Percentiles rank a stretch among this genome's conserved stretches.
Evolutionary conservation across 495 filamentous ascomycete species (phyloP).

Genomic region (Lentithecium fluviatile): DNA sequence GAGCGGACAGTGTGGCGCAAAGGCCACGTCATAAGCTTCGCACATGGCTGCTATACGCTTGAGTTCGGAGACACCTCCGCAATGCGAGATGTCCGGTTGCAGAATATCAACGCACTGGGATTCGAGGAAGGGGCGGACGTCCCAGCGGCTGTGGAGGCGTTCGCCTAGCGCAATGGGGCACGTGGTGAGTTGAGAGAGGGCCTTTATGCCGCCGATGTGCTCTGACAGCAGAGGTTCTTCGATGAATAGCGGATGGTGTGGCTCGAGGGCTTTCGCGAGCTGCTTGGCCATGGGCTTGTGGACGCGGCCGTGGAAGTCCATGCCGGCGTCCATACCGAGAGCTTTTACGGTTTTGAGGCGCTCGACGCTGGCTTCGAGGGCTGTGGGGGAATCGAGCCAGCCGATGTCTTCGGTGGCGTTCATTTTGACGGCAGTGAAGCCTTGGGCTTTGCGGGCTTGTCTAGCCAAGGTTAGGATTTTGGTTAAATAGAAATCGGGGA

Average conservation of each 20-base stretch:
- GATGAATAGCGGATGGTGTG: conserved; percentile 72
- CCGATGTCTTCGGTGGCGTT: conserved; percentile 77
- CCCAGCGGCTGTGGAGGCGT: conserved; percentile 72
- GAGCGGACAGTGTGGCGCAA: conserved; percentile 76
- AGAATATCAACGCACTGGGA: conserved; percentile 68
- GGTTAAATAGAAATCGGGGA: not conserved
- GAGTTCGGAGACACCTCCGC: conserved; percentile 73
- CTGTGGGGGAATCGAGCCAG: conserved; percentile 72
- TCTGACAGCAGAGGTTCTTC: conserved; percentile 76
- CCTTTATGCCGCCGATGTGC: conserved; percentile 67
- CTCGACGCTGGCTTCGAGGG: conserved; percentile 64
- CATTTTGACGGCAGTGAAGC: conserved; percentile 76
- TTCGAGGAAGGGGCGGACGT: conserved; percentile 71
- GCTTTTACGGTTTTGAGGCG: conserved; percentile 68
- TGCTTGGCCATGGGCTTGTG: conserved; percentile 82
- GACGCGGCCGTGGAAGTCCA: conserved; percentile 77
- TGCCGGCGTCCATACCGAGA: conserved; percentile 66
- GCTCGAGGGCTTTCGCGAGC: conserved; percentile 67
- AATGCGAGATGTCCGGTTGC: conserved; percentile 75
- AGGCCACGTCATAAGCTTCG: conserved; percentile 73
- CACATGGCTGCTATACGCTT: conserved; percentile 69
- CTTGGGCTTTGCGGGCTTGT: conserved; percentile 64
- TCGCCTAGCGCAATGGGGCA: conserved; percentile 75
- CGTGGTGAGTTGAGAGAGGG: conserved; percentile 59
- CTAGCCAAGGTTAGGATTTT: conserved; percentile 16